Evolutionary conservation across 306 rosid species (phyloP).

Genomic region (Erythrophleum fordii): DNA sequence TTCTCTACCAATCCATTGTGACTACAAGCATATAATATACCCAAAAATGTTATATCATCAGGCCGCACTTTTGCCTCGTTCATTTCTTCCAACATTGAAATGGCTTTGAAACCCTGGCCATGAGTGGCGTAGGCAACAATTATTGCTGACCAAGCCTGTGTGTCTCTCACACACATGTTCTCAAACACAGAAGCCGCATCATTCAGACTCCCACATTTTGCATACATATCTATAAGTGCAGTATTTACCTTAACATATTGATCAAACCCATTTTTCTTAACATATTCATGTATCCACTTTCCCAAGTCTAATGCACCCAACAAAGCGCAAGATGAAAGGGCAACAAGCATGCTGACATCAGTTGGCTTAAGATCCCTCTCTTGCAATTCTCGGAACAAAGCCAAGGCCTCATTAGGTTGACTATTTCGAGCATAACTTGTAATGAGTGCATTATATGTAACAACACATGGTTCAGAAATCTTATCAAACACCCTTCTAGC

Average conservation of each 20-base stretch:
- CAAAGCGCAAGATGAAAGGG: constrained; percentile 71
- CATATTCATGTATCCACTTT: constrained; percentile 86
- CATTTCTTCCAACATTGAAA: constrained; percentile 74
- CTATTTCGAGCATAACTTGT: constrained; percentile 65
- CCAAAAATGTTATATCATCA: constrained; percentile 78
- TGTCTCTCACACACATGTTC: constrained; percentile 66
- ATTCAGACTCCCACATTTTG: constrained; percentile 77
- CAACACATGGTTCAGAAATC: constrained; percentile 68
- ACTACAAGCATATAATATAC: constrained; percentile 79
- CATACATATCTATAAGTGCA: constrained; percentile 82
- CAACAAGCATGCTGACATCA: constrained; percentile 81
- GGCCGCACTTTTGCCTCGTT: constrained; percentile 57
- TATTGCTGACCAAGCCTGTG: constrained; percentile 86
- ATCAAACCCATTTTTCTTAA: constrained; percentile 73
- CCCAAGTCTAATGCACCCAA: constrained; percentile 77
- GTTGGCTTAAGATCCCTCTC: constrained; percentile 63
- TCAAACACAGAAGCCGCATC: constrained; percentile 73
- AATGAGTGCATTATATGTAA: constrained; percentile 71
- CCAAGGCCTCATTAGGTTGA: constrained; percentile 77
- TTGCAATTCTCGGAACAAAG: constrained; percentile 80
- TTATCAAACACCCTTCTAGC: constrained; percentile 73
- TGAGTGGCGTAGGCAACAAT: constrained; percentile 79
- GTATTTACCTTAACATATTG: constrained; percentile 79
- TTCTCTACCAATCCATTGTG: constrained; percentile 78
- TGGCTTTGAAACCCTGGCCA: constrained; percentile 65